Conservation (phyloP, 305 asterid species). For the Fraxinus ornus region DNA sequence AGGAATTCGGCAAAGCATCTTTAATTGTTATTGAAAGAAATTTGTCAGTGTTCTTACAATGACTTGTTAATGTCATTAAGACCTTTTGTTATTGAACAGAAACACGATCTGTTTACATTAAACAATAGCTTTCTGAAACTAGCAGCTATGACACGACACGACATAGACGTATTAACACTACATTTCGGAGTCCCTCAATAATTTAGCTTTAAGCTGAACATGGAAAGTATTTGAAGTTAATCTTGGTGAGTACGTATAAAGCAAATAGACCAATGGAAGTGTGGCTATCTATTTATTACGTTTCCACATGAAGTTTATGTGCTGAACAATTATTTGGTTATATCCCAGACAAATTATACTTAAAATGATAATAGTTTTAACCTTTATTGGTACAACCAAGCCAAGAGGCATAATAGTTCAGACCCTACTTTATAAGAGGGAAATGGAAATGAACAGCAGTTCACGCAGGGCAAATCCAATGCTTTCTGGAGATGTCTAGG, state of each 20-base stretch:
- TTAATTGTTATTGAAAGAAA: constrained; percentile 1
- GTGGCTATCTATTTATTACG: not conserved
- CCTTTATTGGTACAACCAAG: constrained; percentile 17
- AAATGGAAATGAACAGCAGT: constrained; percentile 14
- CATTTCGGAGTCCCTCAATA: constrained; percentile 12
- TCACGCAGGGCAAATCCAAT: not conserved
- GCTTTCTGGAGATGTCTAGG: not conserved
- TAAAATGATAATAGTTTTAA: constrained; percentile 8
- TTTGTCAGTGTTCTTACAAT: not conserved
- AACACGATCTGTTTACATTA: not conserved
- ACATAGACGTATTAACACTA: not conserved
- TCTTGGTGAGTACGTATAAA: not conserved
- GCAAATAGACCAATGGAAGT: constrained; percentile 1
- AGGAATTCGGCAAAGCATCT: constrained; percentile 1
- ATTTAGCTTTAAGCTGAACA: constrained; percentile 15
- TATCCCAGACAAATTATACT: constrained; percentile 3
- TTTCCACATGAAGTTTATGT: not conserved
- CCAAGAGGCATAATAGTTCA: not conserved
- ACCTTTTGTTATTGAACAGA: not conserved
- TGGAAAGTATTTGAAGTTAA: not conserved
- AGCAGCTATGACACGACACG: constrained; percentile 9
- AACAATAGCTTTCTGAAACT: constrained; percentile 18
- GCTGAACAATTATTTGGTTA: not conserved
- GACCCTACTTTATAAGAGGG: constrained; percentile 12
- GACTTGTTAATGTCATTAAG: constrained; percentile 4